Evolutionary conservation across 768 basidiomycete genomes (phyloP), one percentile per base, ranked within the genome.

Genomic region (Glaciozyma antarctica): DNA sequence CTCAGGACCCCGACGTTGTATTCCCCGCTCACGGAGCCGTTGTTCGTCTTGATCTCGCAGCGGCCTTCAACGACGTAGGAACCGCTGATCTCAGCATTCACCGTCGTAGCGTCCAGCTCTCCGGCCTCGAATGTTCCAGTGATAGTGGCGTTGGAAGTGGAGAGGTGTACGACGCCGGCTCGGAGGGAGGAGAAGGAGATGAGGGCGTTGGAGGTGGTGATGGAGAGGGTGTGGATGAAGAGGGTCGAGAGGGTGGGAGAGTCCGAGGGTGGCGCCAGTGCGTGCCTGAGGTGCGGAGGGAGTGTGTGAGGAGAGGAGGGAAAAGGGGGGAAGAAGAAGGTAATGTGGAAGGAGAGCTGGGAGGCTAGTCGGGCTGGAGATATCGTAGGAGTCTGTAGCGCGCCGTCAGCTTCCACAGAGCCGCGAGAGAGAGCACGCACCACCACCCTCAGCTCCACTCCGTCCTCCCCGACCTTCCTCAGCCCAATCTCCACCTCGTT

Each of bases 271-370:
- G 21, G n/a, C 64, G 64, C 60, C 60, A 65, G 1, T 28, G 7
- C 12, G 64, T 6, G 49, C 32, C 44, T 1, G 41, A 41, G 60
- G 60, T 55, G 47, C 2, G 5, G 54, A 65, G 64, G 44, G 60
- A 59, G 34, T 45, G 9, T 5, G 55, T 19, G 30, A 65, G 24
- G 22, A 2, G 2, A 26, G 60, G 9, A 5, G 64, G 64, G 55
- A 65, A 2, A 5, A 26, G 60, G 9, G 7, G 64, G 64, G 55
- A 65, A 44, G 26, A 48, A 51, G 55, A 65, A 22, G 30, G 55
- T 61, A 48, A 65, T 57, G 41, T 65, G 64, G 59, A 24, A 65
- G 9, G 64, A 65, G 16, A 65, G 55, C 17, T 41, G 17, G 0
- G 64, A 60, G 60, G 60, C 55, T 3, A 65, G 16, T 1, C 59